These are phyloP conservation scores for Apiospora sp. DNA, from an alignment of 2,329 filamentous ascomycete genomes.

Conservation along the genomic window DNA sequence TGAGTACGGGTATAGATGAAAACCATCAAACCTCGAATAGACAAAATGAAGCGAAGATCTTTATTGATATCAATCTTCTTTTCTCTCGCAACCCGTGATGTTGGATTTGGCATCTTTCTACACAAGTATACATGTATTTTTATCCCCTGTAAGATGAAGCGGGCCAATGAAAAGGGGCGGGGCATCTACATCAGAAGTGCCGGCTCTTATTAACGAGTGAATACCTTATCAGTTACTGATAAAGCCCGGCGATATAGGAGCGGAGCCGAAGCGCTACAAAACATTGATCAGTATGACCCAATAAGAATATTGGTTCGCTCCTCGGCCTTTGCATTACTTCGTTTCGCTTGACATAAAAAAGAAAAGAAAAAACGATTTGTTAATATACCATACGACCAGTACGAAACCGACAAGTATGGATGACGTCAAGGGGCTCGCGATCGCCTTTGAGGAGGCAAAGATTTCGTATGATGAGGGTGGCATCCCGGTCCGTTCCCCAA, in stretches of 20 bases:
- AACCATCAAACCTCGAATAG: background rate
- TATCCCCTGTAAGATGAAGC: background rate
- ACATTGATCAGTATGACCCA: background rate
- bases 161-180: background rate
- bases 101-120: background rate
- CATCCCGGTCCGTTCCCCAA: slow-evolving; percentile 48
- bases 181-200: background rate
- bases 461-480: slow-evolving; percentile 55
- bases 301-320: background rate
- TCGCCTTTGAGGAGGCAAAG: slow-evolving; percentile 57
- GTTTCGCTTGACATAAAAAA: background rate
- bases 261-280: slow-evolving; percentile 6
- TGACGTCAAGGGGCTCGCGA: slow-evolving; percentile 50
- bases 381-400: background rate
- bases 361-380: background rate
- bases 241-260: background rate
- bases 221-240: slow-evolving; percentile 13
- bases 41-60: slow-evolving; percentile 1
- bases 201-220: background rate
- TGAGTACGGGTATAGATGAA: slow-evolving; percentile 3
- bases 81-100: background rate
- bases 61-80: background rate
- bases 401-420: slow-evolving; percentile 42
- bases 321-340: background rate
- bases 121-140: background rate